Base-by-base conservation (phyloP, 1,284 basidiomycete genomes). In the Pascua sp. region DNA sequence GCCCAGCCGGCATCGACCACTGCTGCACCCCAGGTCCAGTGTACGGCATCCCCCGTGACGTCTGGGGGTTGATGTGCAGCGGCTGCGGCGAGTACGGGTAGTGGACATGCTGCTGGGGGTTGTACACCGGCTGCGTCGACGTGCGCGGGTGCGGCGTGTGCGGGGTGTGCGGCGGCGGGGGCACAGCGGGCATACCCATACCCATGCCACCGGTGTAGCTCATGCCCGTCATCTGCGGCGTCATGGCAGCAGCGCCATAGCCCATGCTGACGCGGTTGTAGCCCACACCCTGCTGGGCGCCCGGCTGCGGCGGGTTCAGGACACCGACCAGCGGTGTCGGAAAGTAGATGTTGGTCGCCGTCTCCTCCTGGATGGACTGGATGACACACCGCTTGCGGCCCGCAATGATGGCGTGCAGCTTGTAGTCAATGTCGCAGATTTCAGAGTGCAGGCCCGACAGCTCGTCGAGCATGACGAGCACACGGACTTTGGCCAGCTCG, bases 321-420 rank as follows among this genome's bases (percentile, higher is more conserved):
- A 94, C 84, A 48, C 90, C 91, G 64, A 93, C 89, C 53, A 98
- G 81, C 45, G 92, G 87, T 7, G 91, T 91, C 37, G 95, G 92
- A 63, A 91, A 83, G 77, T 98, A 98, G 60, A 98, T 91, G 72
- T 95, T 98, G 56, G 95, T 97, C 0, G 87, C 93, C 0, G 95
- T 98, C 77, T 98, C 93, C 77, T 98, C 93, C 75, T 97, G 91
- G 57, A 98, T 96, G 8, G 87, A 83, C 77, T 98, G 95, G 44
- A 98, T 81, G 24, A 89, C 83, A 57, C 82, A 82, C 48, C 95
- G 89, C 78, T 97, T 96, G 61, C 91, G 86, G 17, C 91, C 91
- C 11, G 91, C 89, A 61, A 97, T 84, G 72, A 97, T 92, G 51
- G 89, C 85, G 76, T 97, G 94, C 2, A 97, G 79, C 75, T 97